phyloP scores from a whole-genome alignment of 2,329 filamentous ascomycete genomes.

The Ceratocystis diversiconidia region DNA sequence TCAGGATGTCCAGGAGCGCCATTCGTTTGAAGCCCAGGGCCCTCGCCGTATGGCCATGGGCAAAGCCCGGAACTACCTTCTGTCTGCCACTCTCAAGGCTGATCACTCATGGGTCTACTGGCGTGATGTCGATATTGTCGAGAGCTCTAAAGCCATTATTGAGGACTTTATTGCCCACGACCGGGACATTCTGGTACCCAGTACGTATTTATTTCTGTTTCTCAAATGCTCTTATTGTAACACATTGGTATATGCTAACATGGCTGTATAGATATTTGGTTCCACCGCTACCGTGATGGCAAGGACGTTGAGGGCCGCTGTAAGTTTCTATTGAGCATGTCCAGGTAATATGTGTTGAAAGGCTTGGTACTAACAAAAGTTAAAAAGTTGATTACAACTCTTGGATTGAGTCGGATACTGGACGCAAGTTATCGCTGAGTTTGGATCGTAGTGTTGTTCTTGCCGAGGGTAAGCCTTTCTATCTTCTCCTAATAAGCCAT shows the following conservation, averaged over 20 bases:
- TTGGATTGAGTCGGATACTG: conserved; percentile 88
- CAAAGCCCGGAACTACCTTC: conserved; percentile 78
- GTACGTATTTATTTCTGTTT: conserved; percentile 39
- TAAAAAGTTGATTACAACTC: conserved; percentile 88
- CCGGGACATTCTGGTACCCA: conserved; percentile 83
- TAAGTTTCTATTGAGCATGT: conserved; percentile 35
- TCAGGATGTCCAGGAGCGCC: conserved; percentile 69
- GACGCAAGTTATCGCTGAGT: conserved; percentile 54
- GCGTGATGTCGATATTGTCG: conserved; percentile 92
- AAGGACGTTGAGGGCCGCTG: conserved; percentile 89
- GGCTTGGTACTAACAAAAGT: conserved; percentile 20
- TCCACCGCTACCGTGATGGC: conserved; percentile 67
- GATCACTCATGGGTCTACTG: conserved; percentile 99
- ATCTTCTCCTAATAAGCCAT: background rate
- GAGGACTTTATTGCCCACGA: conserved; percentile 95
- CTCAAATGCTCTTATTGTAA: background rate
- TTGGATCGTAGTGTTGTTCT: conserved; percentile 71
- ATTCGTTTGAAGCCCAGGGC: conserved; percentile 75
- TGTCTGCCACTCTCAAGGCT: conserved; percentile 69
- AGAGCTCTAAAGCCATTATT: conserved; percentile 73
- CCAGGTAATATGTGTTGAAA: background rate
- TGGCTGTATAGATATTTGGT: conserved; percentile 67
- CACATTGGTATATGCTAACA: conserved; percentile 6
- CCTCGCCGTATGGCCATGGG: conserved; percentile 84
- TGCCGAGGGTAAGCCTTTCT: conserved; percentile 55